These are phyloP conservation scores for Fonsecaea pedrosoi DNA, from an alignment of 2,329 filamentous ascomycete species.

Conservation along the genomic window DNA sequence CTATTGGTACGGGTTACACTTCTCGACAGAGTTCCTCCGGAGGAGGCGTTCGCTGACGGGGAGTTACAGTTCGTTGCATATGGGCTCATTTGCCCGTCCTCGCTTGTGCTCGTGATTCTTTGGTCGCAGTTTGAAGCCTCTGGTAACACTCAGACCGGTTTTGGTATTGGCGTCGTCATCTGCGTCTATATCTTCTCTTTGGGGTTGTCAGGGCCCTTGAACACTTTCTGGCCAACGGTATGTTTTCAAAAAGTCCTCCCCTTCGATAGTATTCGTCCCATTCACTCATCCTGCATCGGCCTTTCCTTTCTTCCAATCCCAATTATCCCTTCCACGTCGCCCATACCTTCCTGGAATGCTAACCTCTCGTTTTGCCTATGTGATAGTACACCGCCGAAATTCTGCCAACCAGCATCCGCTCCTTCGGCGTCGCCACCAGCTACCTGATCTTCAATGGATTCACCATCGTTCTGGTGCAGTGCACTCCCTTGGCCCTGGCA, in stretches of 20 bases:
- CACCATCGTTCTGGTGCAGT: constrained; percentile 60
- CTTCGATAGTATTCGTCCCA: too few species aligned
- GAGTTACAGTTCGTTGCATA: too few species aligned
- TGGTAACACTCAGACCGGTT: not conserved
- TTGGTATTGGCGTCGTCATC: not conserved
- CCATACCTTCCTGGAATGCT: too few species aligned
- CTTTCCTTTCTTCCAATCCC: too few species aligned
- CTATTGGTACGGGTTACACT: too few species aligned
- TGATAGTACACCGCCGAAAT: constrained; percentile 13
- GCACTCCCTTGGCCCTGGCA: constrained; percentile 61
- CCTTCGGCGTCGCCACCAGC: not conserved
- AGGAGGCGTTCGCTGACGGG: too few species aligned
- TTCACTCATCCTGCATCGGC: too few species aligned
- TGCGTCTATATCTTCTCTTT: not conserved
- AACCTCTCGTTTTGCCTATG: too few species aligned
- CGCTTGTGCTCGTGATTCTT: not conserved
- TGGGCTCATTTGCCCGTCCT: too few species aligned
- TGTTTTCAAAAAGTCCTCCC: too few species aligned
- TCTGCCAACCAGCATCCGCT: not conserved
- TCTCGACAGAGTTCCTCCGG: too few species aligned
- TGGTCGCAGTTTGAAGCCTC: not conserved
- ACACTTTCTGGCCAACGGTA: constrained; percentile 7
- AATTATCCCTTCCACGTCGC: too few species aligned
- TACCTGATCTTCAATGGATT: constrained; percentile 46
- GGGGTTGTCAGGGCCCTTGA: constrained; percentile 1